phyloP scores from a whole-genome alignment of 805 yeast species.

The Wickerhamiella alocasiicola region DNA sequence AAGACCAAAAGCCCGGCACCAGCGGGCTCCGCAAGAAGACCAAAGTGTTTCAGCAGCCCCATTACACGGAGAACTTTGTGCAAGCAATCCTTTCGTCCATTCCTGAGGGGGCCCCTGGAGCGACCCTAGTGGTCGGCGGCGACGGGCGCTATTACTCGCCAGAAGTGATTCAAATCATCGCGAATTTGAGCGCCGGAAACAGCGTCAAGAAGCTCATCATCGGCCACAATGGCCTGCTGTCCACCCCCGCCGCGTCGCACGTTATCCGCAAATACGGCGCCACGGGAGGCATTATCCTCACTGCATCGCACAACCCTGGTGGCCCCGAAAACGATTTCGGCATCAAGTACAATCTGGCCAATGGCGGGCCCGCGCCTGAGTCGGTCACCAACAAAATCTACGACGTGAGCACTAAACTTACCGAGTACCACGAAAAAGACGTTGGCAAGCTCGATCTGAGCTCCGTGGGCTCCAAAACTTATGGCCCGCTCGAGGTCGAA shows the following conservation, averaged over 20 bases:
- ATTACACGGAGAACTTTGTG: constrained; percentile 88
- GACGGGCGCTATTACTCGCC: constrained; percentile 91
- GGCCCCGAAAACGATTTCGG: constrained; percentile 89
- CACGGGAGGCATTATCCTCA: constrained; percentile 91
- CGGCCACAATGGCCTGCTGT: constrained; percentile 78
- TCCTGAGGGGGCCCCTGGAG: constrained; percentile 70
- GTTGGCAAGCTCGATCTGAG: constrained; percentile 55
- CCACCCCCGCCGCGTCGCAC: constrained; percentile 96
- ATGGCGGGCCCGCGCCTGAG: constrained; percentile 99
- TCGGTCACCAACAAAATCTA: constrained; percentile 78
- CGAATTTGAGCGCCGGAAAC: constrained; percentile 77
- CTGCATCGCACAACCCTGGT: constrained; percentile 97
- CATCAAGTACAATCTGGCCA: constrained; percentile 84
- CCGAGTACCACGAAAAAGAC: constrained; percentile 45
- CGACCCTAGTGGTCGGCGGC: constrained; percentile 87
- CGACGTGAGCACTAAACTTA: constrained; percentile 49
- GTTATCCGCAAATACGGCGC: constrained; percentile 57
- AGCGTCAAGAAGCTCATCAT: constrained; percentile 75
- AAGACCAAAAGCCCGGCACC: constrained; percentile 95
- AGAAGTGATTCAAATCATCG: constrained; percentile 66
- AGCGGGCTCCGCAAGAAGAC: constrained; percentile 94
- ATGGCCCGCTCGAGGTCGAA: constrained; percentile 51
- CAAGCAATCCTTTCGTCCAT: constrained; percentile 77
- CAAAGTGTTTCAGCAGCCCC: constrained; percentile 58
- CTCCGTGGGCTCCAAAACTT: constrained; percentile 38